A percentile compares a stretch with the other conserved stretches of the same genome.
phyloP scores from a whole-genome alignment of 139 green algal species.

The Trebouxia sp. region DNA sequence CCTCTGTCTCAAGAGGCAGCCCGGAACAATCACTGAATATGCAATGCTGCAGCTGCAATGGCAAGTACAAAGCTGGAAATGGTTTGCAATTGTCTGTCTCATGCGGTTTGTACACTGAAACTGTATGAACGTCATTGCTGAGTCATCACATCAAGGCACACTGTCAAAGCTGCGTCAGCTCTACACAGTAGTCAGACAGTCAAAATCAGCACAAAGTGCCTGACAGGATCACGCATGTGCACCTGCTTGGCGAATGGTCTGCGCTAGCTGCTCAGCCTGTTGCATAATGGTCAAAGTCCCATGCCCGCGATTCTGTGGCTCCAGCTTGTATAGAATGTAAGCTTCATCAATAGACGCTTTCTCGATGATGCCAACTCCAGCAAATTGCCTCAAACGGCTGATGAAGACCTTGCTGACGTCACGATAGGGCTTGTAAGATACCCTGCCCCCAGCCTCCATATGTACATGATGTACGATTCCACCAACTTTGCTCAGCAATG shows the following conservation, averaged over 20 bases:
- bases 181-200: too few species aligned
- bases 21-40: too few species aligned
- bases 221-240: background rate
- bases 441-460: slow-evolving; percentile 47
- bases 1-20: too few species aligned
- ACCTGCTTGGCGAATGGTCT: slow-evolving; percentile 5
- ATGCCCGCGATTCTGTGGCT: background rate
- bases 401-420: slow-evolving; percentile 53
- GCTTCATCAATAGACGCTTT: slow-evolving; percentile 71
- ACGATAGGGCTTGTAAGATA: slow-evolving; percentile 60
- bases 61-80: too few species aligned
- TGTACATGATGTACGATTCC: slow-evolving; percentile 57
- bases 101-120: too few species aligned
- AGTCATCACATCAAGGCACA: too few species aligned
- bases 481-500: slow-evolving; percentile 41
- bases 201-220: too few species aligned
- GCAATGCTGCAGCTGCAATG: too few species aligned
- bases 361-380: slow-evolving; percentile 47
- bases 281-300: background rate
- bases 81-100: too few species aligned
- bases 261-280: slow-evolving; percentile 1
- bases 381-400: slow-evolving; percentile 32
- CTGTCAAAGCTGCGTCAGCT: too few species aligned
- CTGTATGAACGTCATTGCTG: too few species aligned
- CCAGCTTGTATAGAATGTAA: slow-evolving; percentile 47